Evolutionary conservation across 2,329 filamentous ascomycete species (phyloP).

Genomic region (Beauveria varroae): DNA sequence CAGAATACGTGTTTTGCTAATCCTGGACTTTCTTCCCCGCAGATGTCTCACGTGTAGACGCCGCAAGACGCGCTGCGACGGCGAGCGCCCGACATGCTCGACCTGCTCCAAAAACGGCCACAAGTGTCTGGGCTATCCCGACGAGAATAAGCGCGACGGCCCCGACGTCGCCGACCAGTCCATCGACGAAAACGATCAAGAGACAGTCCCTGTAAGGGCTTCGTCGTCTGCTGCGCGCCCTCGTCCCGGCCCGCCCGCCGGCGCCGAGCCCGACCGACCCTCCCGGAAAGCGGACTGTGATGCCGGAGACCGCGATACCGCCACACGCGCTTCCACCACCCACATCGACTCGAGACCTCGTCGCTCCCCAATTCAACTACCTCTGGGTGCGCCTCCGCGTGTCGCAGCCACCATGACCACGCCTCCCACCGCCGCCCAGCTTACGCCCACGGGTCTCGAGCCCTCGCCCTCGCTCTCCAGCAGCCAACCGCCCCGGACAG

Average conservation of each 20-base stretch:
- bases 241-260: neutral
- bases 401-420: neutral
- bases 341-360: neutral
- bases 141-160: slow-evolving; percentile 27
- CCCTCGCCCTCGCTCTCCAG: slow-evolving; percentile 1
- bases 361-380: neutral
- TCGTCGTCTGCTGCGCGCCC: neutral
- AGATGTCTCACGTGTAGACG: slow-evolving; percentile 68
- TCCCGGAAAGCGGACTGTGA: neutral
- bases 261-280: neutral
- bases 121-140: slow-evolving; percentile 59
- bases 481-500: slow-evolving; percentile 1
- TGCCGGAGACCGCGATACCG: neutral
- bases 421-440: neutral
- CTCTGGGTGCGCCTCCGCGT: neutral
- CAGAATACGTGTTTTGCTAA: neutral
- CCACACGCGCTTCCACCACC: neutral
- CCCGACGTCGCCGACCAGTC: slow-evolving; percentile 24
- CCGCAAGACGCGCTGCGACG: slow-evolving; percentile 68
- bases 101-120: slow-evolving; percentile 68
- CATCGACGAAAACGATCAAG: slow-evolving; percentile 29
- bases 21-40: neutral
- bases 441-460: neutral
- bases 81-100: slow-evolving; percentile 63
- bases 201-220: neutral